phyloP scores from a whole-genome alignment of 2,329 filamentous ascomycete genomes.

The Parafenestella ontariensis region DNA sequence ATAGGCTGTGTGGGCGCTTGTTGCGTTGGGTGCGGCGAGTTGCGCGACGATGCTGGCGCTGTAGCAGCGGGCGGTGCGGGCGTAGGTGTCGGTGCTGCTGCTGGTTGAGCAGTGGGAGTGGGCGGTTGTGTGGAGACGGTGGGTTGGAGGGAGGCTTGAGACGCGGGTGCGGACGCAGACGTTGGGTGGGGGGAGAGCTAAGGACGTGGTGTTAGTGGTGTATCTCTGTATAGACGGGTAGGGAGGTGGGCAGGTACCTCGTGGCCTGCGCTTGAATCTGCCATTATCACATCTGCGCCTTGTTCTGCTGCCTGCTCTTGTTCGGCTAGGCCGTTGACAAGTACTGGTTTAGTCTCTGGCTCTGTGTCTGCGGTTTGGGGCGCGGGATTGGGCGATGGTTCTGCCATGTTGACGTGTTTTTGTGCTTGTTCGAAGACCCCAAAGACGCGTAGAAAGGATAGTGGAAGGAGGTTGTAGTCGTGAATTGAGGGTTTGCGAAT shows the following conservation, averaged over 20 bases:
- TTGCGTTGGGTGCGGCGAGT: conserved; percentile 43
- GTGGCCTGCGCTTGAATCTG: conserved; percentile 21
- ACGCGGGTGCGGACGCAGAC: conserved; percentile 12
- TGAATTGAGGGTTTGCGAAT: conserved; percentile 1
- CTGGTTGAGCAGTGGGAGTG: conserved; percentile 18
- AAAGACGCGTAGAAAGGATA: not conserved
- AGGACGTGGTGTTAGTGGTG: not conserved
- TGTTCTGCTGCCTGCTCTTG: no score
- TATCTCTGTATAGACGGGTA: not conserved
- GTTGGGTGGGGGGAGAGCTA: conserved; percentile 8
- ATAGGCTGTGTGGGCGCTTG: conserved; percentile 47
- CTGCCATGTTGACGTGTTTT: conserved; percentile 18
- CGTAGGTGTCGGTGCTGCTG: conserved; percentile 14
- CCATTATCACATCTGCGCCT: conserved; percentile 40
- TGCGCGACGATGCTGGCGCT: conserved; percentile 38
- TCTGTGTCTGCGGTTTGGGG: conserved; percentile 26
- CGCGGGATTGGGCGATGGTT: conserved; percentile 21
- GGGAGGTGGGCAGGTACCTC: conserved; percentile 9
- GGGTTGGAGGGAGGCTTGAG: conserved; percentile 4
- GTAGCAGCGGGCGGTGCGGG: conserved; percentile 20
- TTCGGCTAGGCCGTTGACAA: conserved; percentile 33
- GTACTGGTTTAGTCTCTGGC: conserved; percentile 18
- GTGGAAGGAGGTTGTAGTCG: not conserved
- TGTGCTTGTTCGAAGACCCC: not conserved
- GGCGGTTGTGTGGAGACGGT: conserved; percentile 1